Evolutionary conservation across 129 eudicot species (phyloP).

Genomic region (Helianthus tuberosus): DNA sequence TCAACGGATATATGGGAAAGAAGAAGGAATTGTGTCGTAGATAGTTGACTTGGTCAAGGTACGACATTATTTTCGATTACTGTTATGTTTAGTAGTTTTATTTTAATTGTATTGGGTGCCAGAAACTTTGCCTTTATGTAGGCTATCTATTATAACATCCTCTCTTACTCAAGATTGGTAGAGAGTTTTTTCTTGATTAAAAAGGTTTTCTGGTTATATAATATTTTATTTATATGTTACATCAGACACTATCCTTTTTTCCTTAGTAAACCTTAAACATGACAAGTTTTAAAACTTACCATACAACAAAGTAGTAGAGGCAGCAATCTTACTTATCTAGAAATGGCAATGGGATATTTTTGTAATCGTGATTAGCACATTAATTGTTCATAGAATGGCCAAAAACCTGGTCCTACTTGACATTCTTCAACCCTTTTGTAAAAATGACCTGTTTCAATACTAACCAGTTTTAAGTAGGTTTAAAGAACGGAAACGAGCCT

Average conservation of each 20-base stretch:
- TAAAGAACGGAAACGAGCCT: no score
- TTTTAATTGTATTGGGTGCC: constrained; percentile 9
- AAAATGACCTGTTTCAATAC: background rate
- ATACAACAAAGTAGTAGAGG: background rate
- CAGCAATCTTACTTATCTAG: background rate
- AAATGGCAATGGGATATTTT: background rate
- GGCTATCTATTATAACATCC: constrained; percentile 22
- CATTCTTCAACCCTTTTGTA: background rate
- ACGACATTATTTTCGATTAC: constrained; percentile 1
- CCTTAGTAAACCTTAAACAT: background rate
- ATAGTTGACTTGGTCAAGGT: constrained; percentile 38
- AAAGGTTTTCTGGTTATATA: background rate
- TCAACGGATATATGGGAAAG: constrained; percentile 65
- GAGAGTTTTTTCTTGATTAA: constrained; percentile 1
- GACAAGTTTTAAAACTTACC: background rate
- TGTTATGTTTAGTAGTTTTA: background rate
- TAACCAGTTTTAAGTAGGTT: background rate
- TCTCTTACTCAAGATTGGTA: constrained; percentile 1
- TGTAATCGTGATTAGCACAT: background rate
- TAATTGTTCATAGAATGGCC: background rate
- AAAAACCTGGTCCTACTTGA: background rate
- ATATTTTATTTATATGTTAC: constrained; percentile 11
- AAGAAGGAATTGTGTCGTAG: constrained; percentile 43
- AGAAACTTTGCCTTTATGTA: constrained; percentile 24
- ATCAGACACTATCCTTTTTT: constrained; percentile 6